Conservation (phyloP, 2,329 filamentous ascomycete genomes). For the Fusarium clavum region DNA sequence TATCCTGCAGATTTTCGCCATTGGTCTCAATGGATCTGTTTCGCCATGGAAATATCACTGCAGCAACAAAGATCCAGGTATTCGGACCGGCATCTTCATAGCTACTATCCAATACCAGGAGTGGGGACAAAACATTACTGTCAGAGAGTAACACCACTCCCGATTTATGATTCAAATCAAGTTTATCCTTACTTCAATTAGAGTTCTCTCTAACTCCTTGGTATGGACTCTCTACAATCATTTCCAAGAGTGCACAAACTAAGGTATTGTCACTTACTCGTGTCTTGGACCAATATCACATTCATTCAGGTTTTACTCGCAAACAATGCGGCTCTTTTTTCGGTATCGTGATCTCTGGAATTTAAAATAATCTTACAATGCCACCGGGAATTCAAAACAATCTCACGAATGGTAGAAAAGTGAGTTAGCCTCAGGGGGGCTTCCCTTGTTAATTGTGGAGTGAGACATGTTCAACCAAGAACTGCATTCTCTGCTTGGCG, state of each 20-base stretch:
- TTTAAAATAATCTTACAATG: background rate
- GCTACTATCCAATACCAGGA: background rate
- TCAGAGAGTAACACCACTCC: background rate
- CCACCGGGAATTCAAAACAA: background rate
- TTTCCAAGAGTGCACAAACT: background rate
- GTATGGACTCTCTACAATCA: background rate
- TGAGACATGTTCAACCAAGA: background rate
- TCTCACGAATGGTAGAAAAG: background rate
- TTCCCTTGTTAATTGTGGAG: constrained; percentile 1
- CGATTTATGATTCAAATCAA: background rate
- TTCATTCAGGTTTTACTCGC: background rate
- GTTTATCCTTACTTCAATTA: background rate
- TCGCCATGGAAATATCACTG: background rate
- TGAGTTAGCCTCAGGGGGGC: background rate
- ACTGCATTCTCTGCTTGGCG: background rate
- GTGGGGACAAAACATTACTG: background rate
- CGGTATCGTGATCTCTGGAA: background rate
- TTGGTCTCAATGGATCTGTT: background rate
- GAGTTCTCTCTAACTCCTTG: background rate
- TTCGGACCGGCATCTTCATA: background rate
- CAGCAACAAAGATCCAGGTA: background rate
- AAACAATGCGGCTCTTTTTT: background rate
- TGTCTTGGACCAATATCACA: background rate
- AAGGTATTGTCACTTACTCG: background rate
- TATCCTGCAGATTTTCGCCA: background rate